A percentile compares a stretch with the other conserved stretches of the same genome.
These are phyloP conservation scores for Cryptosporidium meleagridis DNA, from an alignment of 169 alveolate genomes.

Conservation along the genomic window DNA sequence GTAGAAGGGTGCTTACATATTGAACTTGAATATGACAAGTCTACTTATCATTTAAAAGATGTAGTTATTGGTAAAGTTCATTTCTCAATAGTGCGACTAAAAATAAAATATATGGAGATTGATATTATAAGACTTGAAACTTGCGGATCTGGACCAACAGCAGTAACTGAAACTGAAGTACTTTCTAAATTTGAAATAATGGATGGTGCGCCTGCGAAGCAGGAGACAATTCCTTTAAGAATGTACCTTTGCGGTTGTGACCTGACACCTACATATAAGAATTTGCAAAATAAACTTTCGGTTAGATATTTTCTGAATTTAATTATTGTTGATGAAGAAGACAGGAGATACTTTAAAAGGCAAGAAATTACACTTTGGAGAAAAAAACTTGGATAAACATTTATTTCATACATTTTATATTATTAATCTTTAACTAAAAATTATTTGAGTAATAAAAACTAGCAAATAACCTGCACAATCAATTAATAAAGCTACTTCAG, in stretches of 20 bases:
- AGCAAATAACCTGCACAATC: neutral
- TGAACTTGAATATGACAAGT: conserved; percentile 88
- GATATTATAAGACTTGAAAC: conserved; percentile 87
- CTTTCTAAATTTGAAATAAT: conserved; percentile 97
- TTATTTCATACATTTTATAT: neutral
- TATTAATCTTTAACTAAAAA: neutral
- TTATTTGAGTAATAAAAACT: no score
- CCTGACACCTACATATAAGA: conserved; percentile 97
- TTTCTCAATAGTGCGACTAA: conserved; percentile 96
- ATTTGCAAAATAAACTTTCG: conserved; percentile 94
- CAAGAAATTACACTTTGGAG: conserved; percentile 98
- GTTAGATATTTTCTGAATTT: conserved; percentile 96
- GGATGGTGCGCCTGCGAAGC: conserved; percentile 99
- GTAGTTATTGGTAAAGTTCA: conserved; percentile 97
- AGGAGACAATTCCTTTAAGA: conserved; percentile 96
- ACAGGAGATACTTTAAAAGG: conserved; percentile 94
- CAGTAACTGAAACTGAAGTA: conserved; percentile 94
- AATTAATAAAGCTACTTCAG: neutral
- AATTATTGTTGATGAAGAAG: conserved; percentile 98
- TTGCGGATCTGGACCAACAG: conserved; percentile 83
- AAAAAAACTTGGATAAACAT: conserved; percentile 89
- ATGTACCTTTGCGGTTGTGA: conserved; percentile 96
- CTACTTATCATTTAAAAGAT: conserved; percentile 96
- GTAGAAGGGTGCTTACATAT: conserved; percentile 97
- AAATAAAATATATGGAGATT: conserved; percentile 97